These are phyloP conservation scores for Pholiota microspora DNA, from an alignment of 768 basidiomycete genomes.

Conservation along the genomic window DNA sequence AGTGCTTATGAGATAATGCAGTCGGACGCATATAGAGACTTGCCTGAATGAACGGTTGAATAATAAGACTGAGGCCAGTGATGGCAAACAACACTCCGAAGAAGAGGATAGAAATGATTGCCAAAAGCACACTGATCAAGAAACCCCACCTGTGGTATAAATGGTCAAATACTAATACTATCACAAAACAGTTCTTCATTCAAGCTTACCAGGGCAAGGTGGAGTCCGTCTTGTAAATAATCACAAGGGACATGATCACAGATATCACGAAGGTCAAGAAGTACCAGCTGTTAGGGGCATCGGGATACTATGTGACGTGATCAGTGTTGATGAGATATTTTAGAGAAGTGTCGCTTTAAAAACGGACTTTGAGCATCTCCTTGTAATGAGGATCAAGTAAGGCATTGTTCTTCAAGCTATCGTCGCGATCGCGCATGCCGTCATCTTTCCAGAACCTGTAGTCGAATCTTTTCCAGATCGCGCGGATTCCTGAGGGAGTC, in stretches of 20 bases:
- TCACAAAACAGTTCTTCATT: background rate
- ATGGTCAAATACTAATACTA: background rate
- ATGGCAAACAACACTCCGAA: slow-evolving; percentile 44
- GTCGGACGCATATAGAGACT: slow-evolving; percentile 1
- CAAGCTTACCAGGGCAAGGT: slow-evolving; percentile 46
- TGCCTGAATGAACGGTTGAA: slow-evolving; percentile 52
- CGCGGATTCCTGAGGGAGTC: slow-evolving; percentile 30
- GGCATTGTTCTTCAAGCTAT: slow-evolving; percentile 20
- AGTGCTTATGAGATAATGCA: slow-evolving; percentile 28
- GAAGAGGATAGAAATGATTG: slow-evolving; percentile 43
- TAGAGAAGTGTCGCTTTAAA: background rate
- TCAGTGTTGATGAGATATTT: background rate
- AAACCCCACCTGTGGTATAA: slow-evolving; percentile 42
- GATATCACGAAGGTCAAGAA: slow-evolving; percentile 37
- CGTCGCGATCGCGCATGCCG: slow-evolving; percentile 30
- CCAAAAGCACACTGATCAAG: slow-evolving; percentile 40
- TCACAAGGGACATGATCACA: slow-evolving; percentile 38
- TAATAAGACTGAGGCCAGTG: slow-evolving; percentile 42
- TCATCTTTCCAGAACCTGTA: slow-evolving; percentile 42
- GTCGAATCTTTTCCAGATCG: slow-evolving; percentile 33
- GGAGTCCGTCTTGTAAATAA: slow-evolving; percentile 46
- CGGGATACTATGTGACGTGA: slow-evolving; percentile 37
- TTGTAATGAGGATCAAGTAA: slow-evolving; percentile 47
- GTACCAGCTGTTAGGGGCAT: slow-evolving; percentile 60
- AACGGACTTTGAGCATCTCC: slow-evolving; percentile 47